Percentiles rank a stretch among this genome's conserved stretches.
Conservation (phyloP, 495 filamentous ascomycete species). For the Chaetomium cochliodes region DNA sequence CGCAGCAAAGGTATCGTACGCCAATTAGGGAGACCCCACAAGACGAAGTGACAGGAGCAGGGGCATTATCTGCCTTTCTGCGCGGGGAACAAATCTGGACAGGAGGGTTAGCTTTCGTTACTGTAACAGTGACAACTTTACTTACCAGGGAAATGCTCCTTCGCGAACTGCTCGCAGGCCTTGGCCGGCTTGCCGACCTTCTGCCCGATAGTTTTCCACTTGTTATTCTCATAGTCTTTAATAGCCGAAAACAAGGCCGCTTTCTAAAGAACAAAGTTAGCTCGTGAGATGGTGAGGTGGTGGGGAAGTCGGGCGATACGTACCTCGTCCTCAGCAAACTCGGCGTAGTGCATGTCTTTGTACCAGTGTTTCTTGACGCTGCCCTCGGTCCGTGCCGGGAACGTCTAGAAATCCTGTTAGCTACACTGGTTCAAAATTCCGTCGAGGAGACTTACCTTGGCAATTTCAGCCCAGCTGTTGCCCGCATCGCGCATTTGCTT, state of each 20-base stretch:
- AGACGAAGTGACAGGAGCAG: background rate
- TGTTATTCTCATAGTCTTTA: constrained; percentile 97
- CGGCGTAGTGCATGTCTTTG: constrained; percentile 99
- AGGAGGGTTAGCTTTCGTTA: background rate
- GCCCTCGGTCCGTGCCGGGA: constrained; percentile 89
- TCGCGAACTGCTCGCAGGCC: constrained; percentile 98
- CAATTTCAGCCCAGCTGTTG: constrained; percentile 94
- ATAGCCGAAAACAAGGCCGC: constrained; percentile 64
- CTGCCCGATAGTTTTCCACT: constrained; percentile 94
- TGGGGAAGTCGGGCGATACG: constrained; percentile 29
- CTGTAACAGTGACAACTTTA: no score
- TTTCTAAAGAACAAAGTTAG: background rate
- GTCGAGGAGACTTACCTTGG: constrained; percentile 63
- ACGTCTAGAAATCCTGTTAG: constrained; percentile 60
- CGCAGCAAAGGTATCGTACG: background rate
- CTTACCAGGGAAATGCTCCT: constrained; percentile 77
- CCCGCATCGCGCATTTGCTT: constrained; percentile 93
- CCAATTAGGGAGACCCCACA: background rate
- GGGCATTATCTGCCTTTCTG: constrained; percentile 18
- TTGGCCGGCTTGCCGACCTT: constrained; percentile 99
- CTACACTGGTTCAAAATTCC: background rate
- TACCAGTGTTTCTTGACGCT: constrained; percentile 99
- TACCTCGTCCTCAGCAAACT: constrained; percentile 98
- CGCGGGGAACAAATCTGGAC: constrained; percentile 27
- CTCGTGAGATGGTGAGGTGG: constrained; percentile 16